A percentile compares a stretch with the other conserved stretches of the same genome.
Conservation (phyloP, 495 filamentous ascomycete species). For the Penicillium pancosmium region DNA sequence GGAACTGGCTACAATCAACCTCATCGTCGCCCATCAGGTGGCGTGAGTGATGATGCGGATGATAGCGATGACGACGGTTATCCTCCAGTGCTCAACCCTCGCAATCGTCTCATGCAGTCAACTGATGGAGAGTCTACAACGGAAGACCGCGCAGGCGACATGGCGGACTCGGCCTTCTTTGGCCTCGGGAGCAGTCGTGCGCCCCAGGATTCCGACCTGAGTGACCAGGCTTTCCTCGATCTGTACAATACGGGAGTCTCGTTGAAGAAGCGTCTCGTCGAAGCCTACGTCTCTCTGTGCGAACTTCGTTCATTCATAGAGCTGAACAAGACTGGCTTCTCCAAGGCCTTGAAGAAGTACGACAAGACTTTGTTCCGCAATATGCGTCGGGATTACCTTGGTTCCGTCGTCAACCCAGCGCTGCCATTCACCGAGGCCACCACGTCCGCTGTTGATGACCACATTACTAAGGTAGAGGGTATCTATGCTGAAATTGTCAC, state of each 20-base stretch:
- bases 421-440: slow-evolving; percentile 77
- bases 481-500: slow-evolving; percentile 82
- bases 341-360: slow-evolving; percentile 96
- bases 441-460: slow-evolving; percentile 66
- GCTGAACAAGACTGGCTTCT: slow-evolving; percentile 93
- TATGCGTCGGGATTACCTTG: slow-evolving; percentile 75
- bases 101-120: slow-evolving; percentile 26
- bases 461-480: slow-evolving; percentile 72
- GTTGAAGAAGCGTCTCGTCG: slow-evolving; percentile 86
- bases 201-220: slow-evolving; percentile 63
- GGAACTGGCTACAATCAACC: slow-evolving; percentile 42
- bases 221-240: slow-evolving; percentile 67
- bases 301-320: slow-evolving; percentile 95
- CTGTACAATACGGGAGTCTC: slow-evolving; percentile 82
- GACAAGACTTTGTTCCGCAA: slow-evolving; percentile 91
- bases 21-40: slow-evolving; percentile 47
- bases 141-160: slow-evolving; percentile 50
- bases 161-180: slow-evolving; percentile 41
- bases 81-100: slow-evolving; percentile 9
- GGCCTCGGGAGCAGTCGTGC: slow-evolving; percentile 27
- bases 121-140: slow-evolving; percentile 34
- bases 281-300: slow-evolving; percentile 89
- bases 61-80: slow-evolving; percentile 51
- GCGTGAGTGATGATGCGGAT: slow-evolving; percentile 63
- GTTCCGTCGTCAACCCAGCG: slow-evolving; percentile 67